Evolutionary conservation across 2,329 filamentous ascomycete genomes (phyloP).

Genomic region (Xylaria sp.): DNA sequence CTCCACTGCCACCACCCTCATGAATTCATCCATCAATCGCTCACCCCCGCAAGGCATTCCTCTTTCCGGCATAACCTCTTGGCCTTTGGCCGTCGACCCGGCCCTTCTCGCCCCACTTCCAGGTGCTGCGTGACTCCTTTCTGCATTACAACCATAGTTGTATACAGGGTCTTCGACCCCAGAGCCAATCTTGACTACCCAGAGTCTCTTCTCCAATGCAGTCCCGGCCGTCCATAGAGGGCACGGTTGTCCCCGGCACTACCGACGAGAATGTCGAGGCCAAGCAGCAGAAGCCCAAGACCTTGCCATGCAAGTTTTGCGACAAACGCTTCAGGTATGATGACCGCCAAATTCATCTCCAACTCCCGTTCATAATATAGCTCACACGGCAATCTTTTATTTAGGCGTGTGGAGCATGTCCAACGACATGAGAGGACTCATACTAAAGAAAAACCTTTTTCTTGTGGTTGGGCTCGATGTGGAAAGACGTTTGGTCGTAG

Average conservation of each 20-base stretch:
- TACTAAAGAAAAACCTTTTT: constrained; percentile 74
- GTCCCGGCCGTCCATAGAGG: constrained; percentile 59
- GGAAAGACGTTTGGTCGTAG: constrained; percentile 72
- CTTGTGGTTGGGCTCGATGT: constrained; percentile 68
- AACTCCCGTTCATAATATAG: constrained; percentile 50
- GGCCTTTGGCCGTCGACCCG: constrained; percentile 46
- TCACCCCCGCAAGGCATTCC: constrained; percentile 52
- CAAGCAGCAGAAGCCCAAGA: constrained; percentile 70
- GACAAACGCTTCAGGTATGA: constrained; percentile 71
- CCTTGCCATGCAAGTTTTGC: constrained; percentile 71
- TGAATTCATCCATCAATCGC: constrained; percentile 52
- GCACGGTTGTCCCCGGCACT: constrained; percentile 52
- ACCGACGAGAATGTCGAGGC: constrained; percentile 62
- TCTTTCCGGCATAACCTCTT: constrained; percentile 51
- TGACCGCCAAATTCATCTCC: constrained; percentile 38
- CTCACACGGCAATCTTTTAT: constrained; percentile 55
- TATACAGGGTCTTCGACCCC: constrained; percentile 47
- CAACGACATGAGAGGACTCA: constrained; percentile 73
- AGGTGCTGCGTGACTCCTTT: constrained; percentile 52
- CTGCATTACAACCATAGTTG: constrained; percentile 51
- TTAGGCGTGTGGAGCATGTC: constrained; percentile 72
- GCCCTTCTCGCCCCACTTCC: constrained; percentile 49
- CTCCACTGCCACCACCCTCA: constrained; percentile 46
- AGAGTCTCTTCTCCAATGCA: constrained; percentile 58
- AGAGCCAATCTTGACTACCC: constrained; percentile 48